Base-by-base conservation (phyloP, 1,139 yeast species). In the Candida frijolesensis region DNA sequence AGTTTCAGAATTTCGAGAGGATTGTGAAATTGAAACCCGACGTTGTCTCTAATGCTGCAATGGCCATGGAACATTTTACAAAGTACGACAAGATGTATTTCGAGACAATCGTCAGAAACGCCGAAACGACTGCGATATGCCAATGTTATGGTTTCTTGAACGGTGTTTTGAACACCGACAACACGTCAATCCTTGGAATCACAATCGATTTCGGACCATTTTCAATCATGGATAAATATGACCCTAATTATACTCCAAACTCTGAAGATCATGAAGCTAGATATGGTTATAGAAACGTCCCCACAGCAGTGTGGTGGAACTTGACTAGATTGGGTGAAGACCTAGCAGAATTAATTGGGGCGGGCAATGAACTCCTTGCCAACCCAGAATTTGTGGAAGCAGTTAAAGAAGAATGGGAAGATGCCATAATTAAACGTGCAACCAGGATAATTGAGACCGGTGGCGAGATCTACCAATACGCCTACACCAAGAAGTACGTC, bases 191-290 rank as follows among this genome's bases (percentile, higher is more conserved):
- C 7, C 64, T 87, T 43, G 99, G 99, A 0, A 72, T 92, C 14
- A 83, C 96, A 0, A 82, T 94, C 69, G 99, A 94, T 67, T 94
- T 87, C 65, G 99, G 99, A 3, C 99, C 99, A 1, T 94, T 89
- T 70, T 88, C 96, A 22, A 88, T 91, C 50, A 77, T 88, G 84
- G 97, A 92, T 63, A 82, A 82, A 51, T 94, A 86, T 64, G 85
- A 90, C 61, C 92, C 96, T 7, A 68, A 79, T 48, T 92, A 81
- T 63, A 88, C 97, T 0, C 95, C 98, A 1, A 94, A 94, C 63
- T 92, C 91, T 49, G 97, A 91, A 63, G 99, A 94, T 64, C 82
- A 79, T 45, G 73, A 76, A 49, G 66, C 72, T 27, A 74, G 97
- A 45, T 94, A 94, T 65, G 83, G 91, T 9, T 92, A 87, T 67